Percentiles rank a stretch among this genome's conserved stretches.
These are phyloP conservation scores for Fusarium liriodendri DNA, from an alignment of 2,329 filamentous ascomycete species.

Conservation along the genomic window DNA sequence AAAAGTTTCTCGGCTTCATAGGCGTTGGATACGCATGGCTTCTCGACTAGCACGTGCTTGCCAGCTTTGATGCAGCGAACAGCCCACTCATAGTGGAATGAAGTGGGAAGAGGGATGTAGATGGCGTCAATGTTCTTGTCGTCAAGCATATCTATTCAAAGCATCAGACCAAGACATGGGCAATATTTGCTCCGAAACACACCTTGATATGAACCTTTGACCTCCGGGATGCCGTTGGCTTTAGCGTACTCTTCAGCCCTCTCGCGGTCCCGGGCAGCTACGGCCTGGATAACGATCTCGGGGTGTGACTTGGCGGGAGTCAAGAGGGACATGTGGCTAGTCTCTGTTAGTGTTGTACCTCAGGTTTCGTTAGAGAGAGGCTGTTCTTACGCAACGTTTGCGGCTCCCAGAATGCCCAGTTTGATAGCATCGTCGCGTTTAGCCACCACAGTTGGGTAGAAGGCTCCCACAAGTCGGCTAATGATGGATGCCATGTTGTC, in stretches of 20 bases:
- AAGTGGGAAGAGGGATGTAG: constrained; percentile 61
- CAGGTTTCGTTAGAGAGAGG: not conserved
- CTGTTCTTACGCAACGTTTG: not conserved
- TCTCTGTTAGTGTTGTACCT: not conserved
- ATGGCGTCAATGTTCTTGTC: constrained; percentile 57
- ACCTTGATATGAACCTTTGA: constrained; percentile 10
- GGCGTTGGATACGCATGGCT: not conserved
- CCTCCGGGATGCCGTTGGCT: not conserved
- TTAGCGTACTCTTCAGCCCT: constrained; percentile 7
- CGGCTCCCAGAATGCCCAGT: not conserved
- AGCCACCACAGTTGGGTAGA: not conserved
- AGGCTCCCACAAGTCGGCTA: not conserved
- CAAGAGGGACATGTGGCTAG: not conserved
- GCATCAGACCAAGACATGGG: not conserved
- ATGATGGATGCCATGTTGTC: not conserved
- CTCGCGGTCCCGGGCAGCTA: constrained; percentile 4
- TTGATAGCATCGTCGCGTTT: not conserved
- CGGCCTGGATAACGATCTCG: constrained; percentile 1
- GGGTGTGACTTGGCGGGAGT: constrained; percentile 4
- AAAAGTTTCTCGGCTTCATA: constrained; percentile 4
- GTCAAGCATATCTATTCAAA: constrained; percentile 47
- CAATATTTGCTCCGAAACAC: not conserved
- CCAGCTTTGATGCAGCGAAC: constrained; percentile 56
- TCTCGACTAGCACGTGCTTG: constrained; percentile 53
- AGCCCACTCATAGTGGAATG: constrained; percentile 59